phyloP scores from a whole-genome alignment of 371 early-diverging fungal species.

The Entomophthora muscae region DNA sequence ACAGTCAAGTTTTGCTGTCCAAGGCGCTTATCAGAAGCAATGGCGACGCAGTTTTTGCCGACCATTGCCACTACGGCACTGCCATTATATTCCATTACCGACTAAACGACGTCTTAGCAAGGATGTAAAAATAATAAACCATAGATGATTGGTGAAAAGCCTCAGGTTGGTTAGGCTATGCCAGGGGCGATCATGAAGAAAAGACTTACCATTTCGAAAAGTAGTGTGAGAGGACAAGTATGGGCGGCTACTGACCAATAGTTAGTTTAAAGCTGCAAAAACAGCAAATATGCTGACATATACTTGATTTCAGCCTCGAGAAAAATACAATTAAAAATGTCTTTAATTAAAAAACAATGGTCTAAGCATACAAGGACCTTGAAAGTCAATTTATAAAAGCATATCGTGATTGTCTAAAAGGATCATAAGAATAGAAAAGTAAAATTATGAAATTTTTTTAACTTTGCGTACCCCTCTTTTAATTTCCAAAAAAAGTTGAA shows the following conservation, averaged over 20 bases:
- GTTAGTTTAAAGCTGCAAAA: too few relatives aligned
- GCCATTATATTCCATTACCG: conserved; percentile 85
- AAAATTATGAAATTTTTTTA: too few relatives aligned
- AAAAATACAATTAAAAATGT: too few relatives aligned
- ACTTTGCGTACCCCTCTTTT: too few relatives aligned
- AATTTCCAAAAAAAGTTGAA: too few relatives aligned
- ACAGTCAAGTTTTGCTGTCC: conserved; percentile 91
- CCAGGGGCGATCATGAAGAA: background rate
- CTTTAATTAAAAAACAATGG: too few relatives aligned
- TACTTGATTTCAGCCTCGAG: too few relatives aligned
- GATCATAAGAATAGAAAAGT: too few relatives aligned
- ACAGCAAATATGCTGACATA: too few relatives aligned
- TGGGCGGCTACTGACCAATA: background rate
- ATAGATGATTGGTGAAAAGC: background rate
- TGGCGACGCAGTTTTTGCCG: conserved; percentile 96
- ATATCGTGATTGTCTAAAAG: too few relatives aligned
- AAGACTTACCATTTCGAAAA: background rate
- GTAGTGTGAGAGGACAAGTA: background rate
- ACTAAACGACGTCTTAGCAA: conserved; percentile 42
- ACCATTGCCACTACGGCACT: conserved; percentile 95
- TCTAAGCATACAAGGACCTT: too few relatives aligned
- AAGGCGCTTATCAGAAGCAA: conserved; percentile 88
- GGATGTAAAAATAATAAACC: background rate
- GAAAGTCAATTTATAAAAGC: too few relatives aligned
- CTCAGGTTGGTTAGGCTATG: background rate